Evolutionary conservation across 345 rosid genomes (phyloP), one percentile per base, ranked within the genome.

Genomic region (Hibiscus trionum): DNA sequence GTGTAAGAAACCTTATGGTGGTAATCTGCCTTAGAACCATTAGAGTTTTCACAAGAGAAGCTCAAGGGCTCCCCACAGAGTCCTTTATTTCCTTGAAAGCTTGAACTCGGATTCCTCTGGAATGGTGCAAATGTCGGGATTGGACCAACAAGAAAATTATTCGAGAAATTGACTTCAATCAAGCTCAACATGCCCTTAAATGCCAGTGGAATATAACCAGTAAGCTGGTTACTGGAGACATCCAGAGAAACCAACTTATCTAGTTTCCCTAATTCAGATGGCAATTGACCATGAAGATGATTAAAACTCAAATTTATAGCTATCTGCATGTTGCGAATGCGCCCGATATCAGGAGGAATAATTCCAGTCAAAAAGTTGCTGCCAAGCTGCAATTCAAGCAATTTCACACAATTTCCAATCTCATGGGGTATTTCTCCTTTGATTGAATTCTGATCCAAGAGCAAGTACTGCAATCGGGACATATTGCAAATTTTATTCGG

Each of bases 31-130:
- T 80, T 83, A 70, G 78, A 57, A 71, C 73, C 83, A 35, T 73
- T 66, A 17, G 87, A 46, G 75, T 76, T 73, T 56, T 85, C 83
- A 78, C 98, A 94, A 3, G 82, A 69, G 44, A 80, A 78, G 73
- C 82, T 83, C 81, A 94, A 74, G n/a, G 97, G 98, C 72, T 87
- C 89, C 57, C 96, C 98, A 56, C 98, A 91, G 37, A 91, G 95
- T 75, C 91, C 96, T 79, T 83, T 91, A 61, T 94, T 94, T 11
- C 97, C 90, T 6, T 58, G 71, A 52, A 94, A 94, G 86, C 97
- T 91, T 35, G 95, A 86, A 72, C 77, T 85, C 11, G 92, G 82
- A 80, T 96, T 87, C 88, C 91, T 91, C 77, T 91, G 98, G 71
- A 94, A 94, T 3, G 96, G 98, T 35, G 74, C 90, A 72, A 86